phyloP scores from a whole-genome alignment of 805 yeast genomes.

The Metschnikowia santaceciliae region DNA sequence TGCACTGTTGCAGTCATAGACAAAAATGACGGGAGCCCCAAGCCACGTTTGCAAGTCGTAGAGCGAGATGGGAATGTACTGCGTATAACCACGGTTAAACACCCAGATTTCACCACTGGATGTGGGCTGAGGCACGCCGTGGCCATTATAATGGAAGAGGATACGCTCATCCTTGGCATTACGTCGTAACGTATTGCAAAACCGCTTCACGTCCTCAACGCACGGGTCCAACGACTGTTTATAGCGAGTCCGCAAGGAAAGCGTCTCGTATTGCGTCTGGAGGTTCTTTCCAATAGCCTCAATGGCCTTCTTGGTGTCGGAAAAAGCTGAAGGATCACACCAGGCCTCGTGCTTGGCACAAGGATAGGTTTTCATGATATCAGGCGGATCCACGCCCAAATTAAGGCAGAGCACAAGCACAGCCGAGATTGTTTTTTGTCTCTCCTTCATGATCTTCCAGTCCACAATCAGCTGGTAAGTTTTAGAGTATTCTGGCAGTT shows the following conservation, averaged over 20 bases:
- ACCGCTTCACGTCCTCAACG: constrained; percentile 90
- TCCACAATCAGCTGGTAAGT: constrained; percentile 72
- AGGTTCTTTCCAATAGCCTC: constrained; percentile 86
- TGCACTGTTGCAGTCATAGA: constrained; percentile 91
- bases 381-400: constrained; percentile 96
- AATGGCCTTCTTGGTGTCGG: constrained; percentile 85
- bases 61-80: constrained; percentile 93
- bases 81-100: constrained; percentile 94
- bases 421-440: constrained; percentile 90
- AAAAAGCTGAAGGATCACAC: constrained; percentile 79
- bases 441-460: constrained; percentile 87
- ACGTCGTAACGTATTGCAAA: constrained; percentile 82
- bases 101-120: constrained; percentile 98
- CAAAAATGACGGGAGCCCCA: constrained; percentile 95
- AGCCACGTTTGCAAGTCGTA: constrained; percentile 95
- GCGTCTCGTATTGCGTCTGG: constrained; percentile 84
- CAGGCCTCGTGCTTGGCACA: constrained; percentile 91
- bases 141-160: constrained; percentile 93
- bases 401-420: constrained; percentile 88
- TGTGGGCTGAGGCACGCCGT: constrained; percentile 97
- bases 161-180: constrained; percentile 92
- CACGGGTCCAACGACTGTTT: constrained; percentile 92
- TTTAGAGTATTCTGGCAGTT: constrained; percentile 34
- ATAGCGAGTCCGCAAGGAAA: constrained; percentile 81
- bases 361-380: constrained; percentile 86